phyloP scores from a whole-genome alignment of 345 rosid species.

The Raphanus sativus region DNA sequence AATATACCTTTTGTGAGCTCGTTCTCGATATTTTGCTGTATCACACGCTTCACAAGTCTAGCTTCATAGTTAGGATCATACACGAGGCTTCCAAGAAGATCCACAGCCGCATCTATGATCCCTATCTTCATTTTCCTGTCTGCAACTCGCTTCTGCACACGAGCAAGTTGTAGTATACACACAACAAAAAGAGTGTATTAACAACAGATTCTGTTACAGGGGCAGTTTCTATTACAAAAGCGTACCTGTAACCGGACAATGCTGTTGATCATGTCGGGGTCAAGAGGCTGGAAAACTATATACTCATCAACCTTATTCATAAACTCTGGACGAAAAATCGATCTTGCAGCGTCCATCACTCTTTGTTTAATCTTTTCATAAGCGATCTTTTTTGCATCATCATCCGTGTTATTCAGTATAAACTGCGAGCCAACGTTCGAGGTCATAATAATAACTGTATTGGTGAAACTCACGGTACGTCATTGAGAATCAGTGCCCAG shows the following conservation, averaged over 20 bases:
- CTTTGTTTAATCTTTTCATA: slow-evolving; percentile 79
- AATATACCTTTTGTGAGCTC: slow-evolving; percentile 95
- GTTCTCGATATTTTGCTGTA: slow-evolving; percentile 91
- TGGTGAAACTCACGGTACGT: slow-evolving; percentile 90
- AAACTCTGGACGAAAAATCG: slow-evolving; percentile 93
- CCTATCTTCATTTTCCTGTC: slow-evolving; percentile 81
- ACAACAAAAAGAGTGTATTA: background rate
- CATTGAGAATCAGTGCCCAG: slow-evolving; percentile 99
- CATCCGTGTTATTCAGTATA: slow-evolving; percentile 72
- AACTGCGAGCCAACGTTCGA: slow-evolving; percentile 93
- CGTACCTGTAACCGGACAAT: slow-evolving; percentile 80
- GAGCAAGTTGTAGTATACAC: slow-evolving; percentile 62
- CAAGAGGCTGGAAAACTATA: slow-evolving; percentile 97
- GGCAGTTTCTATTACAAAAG: no score
- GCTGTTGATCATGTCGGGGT: slow-evolving; percentile 68
- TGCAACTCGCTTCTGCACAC: slow-evolving; percentile 83
- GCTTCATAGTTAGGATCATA: slow-evolving; percentile 37
- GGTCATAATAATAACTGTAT: slow-evolving; percentile 90
- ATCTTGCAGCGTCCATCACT: slow-evolving; percentile 95
- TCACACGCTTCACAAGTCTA: slow-evolving; percentile 93
- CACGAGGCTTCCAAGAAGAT: slow-evolving; percentile 68
- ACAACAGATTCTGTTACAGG: no score
- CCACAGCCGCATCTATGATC: slow-evolving; percentile 71
- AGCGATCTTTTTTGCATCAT: slow-evolving; percentile 64
- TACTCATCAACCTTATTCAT: slow-evolving; percentile 98